Conservation (phyloP, 2,329 filamentous ascomycete genomes). For the Alternaria panax region DNA sequence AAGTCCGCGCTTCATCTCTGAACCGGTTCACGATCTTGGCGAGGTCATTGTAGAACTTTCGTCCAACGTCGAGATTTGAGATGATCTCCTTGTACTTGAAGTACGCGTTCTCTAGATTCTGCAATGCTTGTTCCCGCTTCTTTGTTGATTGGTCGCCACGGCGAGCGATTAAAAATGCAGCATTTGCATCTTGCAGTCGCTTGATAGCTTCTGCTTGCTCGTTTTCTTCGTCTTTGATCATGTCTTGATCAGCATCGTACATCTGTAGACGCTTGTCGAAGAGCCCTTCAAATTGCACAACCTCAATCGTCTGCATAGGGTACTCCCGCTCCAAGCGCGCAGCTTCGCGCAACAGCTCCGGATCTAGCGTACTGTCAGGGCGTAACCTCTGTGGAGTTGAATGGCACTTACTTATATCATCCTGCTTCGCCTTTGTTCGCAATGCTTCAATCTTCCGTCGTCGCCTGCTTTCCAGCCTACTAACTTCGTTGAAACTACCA, state of each 20-base stretch:
- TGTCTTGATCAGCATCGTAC: constrained; percentile 80
- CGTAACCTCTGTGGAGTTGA: constrained; percentile 4
- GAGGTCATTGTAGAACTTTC: constrained; percentile 97
- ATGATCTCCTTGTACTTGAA: constrained; percentile 97
- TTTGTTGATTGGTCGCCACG: constrained; percentile 70
- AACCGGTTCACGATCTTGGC: constrained; percentile 86
- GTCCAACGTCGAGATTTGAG: constrained; percentile 85
- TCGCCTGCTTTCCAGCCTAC: constrained; percentile 80
- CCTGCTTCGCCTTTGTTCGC: constrained; percentile 78
- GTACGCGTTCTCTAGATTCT: constrained; percentile 88
- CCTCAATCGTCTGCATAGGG: constrained; percentile 81
- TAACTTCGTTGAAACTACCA: constrained; percentile 82
- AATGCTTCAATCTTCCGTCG: constrained; percentile 80
- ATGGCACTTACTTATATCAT: constrained; percentile 75
- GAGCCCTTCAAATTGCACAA: constrained; percentile 89
- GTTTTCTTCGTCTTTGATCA: constrained; percentile 72
- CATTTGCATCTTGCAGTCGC: constrained; percentile 77
- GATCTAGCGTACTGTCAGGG: constrained; percentile 57
- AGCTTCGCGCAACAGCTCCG: constrained; percentile 82
- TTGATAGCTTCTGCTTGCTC: constrained; percentile 78
- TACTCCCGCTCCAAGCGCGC: constrained; percentile 85
- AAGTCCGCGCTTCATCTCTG: constrained; percentile 78
- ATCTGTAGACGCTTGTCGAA: constrained; percentile 82
- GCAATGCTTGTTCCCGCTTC: constrained; percentile 85
- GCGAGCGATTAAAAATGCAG: constrained; percentile 76